Percentiles rank a stretch among this genome's conserved stretches.
Evolutionary conservation across 2,329 filamentous ascomycete genomes (phyloP).

Genomic region (Fusarium avenaceum): DNA sequence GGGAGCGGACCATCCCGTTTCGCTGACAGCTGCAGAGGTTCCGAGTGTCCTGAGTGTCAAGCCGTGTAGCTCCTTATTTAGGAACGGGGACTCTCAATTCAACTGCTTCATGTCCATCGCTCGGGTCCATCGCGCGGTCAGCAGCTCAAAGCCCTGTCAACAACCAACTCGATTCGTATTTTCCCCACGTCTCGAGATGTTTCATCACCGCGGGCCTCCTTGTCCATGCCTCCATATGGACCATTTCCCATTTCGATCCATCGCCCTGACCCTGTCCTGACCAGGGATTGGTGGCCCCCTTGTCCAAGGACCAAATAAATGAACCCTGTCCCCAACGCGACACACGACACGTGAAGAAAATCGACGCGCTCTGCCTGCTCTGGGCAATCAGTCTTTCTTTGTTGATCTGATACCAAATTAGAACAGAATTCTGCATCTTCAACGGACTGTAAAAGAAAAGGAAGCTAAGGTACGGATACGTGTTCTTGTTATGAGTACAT

Average conservation of each 20-base stretch:
- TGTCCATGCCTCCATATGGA: constrained; percentile 5
- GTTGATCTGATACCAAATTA: constrained; percentile 5
- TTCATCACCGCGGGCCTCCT: constrained; percentile 44
- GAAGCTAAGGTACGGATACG: not conserved
- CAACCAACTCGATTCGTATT: constrained; percentile 47
- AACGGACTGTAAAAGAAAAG: not conserved
- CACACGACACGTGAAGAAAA: constrained; percentile 27
- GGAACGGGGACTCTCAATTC: constrained; percentile 27
- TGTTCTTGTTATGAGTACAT: constrained; percentile 8
- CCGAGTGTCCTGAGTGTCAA: constrained; percentile 5
- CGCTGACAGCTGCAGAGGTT: constrained; percentile 10
- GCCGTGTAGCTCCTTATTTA: constrained; percentile 34
- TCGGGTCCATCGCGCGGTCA: constrained; percentile 7
- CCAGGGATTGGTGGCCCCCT: not conserved
- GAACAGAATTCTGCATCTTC: constrained; percentile 13
- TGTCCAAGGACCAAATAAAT: constrained; percentile 11
- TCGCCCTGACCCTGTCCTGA: constrained; percentile 16
- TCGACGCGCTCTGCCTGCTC: constrained; percentile 34
- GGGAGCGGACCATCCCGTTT: constrained; percentile 46
- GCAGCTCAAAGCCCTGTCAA: constrained; percentile 28
- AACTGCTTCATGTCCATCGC: constrained; percentile 23
- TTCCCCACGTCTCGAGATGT: constrained; percentile 49
- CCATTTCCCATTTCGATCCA: constrained; percentile 34
- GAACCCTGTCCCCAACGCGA: constrained; percentile 17
- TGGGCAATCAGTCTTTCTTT: constrained; percentile 14